Conservation (phyloP, 805 yeast genomes). For the Martiniozyma abietophila region DNA sequence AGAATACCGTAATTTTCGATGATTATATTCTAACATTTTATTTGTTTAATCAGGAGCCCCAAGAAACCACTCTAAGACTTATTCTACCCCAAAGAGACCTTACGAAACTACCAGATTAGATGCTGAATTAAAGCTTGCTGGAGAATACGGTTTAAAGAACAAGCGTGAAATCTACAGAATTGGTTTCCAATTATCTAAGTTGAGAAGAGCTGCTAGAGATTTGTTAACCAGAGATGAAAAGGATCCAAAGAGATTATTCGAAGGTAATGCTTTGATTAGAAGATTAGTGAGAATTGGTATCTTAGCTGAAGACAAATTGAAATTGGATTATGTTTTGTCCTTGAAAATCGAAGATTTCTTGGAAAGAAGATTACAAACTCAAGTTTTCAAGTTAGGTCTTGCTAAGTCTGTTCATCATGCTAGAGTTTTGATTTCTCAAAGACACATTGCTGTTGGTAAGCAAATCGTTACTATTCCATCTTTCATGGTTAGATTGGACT, state of each 20-base stretch:
- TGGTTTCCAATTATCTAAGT: constrained; percentile 97
- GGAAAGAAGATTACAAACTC: constrained; percentile 99
- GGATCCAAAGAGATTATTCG: constrained; percentile 99
- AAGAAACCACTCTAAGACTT: constrained; percentile 98
- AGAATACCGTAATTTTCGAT: too few relatives aligned
- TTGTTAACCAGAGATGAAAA: constrained; percentile 99
- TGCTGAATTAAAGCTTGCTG: constrained; percentile 98
- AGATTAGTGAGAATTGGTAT: constrained; percentile 99
- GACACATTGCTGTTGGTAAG: constrained; percentile 99
- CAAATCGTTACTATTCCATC: constrained; percentile 98
- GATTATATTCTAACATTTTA: constrained; percentile 1
- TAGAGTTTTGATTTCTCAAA: constrained; percentile 95
- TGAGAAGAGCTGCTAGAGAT: constrained; percentile 99
- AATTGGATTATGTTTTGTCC: constrained; percentile 99
- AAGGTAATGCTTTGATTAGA: constrained; percentile 99
- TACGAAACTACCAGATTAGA: constrained; percentile 99
- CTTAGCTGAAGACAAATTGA: constrained; percentile 98
- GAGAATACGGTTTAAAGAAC: constrained; percentile 99
- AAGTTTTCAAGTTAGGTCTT: constrained; percentile 98
- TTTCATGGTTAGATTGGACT: constrained; percentile 98
- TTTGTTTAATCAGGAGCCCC: constrained; percentile 69
- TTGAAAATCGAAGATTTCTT: constrained; percentile 97
- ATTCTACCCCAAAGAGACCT: constrained; percentile 99
- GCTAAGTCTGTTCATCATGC: constrained; percentile 99
- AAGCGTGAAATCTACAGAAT: constrained; percentile 99